Percentiles rank a stretch among this genome's conserved stretches.
These are phyloP conservation scores for Endoconidiophora laricicola DNA, from an alignment of 2,329 filamentous ascomycete species.

Conservation along the genomic window DNA sequence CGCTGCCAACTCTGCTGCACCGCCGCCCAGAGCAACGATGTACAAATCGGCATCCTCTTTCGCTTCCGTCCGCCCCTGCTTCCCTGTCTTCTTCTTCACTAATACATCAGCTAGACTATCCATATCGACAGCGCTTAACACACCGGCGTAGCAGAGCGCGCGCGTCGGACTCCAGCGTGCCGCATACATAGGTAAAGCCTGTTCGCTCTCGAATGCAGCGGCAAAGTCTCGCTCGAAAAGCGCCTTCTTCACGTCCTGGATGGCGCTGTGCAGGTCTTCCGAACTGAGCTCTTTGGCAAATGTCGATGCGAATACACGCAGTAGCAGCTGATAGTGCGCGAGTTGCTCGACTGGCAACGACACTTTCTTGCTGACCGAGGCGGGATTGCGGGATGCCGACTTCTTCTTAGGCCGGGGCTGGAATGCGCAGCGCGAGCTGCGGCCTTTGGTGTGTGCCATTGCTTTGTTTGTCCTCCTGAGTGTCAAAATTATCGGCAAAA, in stretches of 20 bases:
- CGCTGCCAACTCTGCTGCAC: slow-evolving; percentile 44
- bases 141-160: slow-evolving; percentile 58
- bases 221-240: slow-evolving; percentile 76
- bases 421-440: slow-evolving; percentile 13
- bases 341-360: not conserved
- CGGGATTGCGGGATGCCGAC: not conserved
- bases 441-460: slow-evolving; percentile 11
- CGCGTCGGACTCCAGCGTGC: slow-evolving; percentile 80
- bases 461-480: not conserved
- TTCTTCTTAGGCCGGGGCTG: slow-evolving; percentile 12
- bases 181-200: slow-evolving; percentile 67
- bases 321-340: slow-evolving; percentile 22
- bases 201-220: slow-evolving; percentile 55
- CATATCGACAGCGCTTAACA: slow-evolving; percentile 23
- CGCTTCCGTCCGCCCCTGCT: not conserved
- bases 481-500: not conserved
- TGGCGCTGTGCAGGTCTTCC: slow-evolving; percentile 31
- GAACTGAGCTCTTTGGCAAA: slow-evolving; percentile 37
- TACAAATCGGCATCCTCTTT: slow-evolving; percentile 17
- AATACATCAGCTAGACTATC: too few relatives aligned
- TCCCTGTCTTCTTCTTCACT: not conserved
- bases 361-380: not conserved
- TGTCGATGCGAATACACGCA: slow-evolving; percentile 55
- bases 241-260: slow-evolving; percentile 75
- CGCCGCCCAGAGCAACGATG: slow-evolving; percentile 37